Evolutionary conservation across 2,329 filamentous ascomycete genomes (phyloP), one percentile per base, ranked within the genome.

Genomic region (Diplodia seriata): DNA sequence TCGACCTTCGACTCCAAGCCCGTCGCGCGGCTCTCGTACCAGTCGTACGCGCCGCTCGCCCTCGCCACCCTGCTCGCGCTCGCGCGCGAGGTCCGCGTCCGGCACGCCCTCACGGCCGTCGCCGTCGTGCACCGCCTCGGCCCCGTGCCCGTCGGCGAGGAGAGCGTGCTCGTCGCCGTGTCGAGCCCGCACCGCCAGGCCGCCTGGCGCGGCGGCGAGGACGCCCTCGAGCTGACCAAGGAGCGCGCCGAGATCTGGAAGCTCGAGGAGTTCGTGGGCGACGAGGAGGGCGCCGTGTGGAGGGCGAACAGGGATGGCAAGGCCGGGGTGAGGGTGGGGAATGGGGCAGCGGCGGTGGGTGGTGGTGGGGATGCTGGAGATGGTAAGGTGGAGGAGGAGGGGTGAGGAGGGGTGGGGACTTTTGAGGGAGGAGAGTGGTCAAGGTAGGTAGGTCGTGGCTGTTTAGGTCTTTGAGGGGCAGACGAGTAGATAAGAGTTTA

Each of bases 171-270:
- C 67, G 93, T 98, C 73, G 91, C 92, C 1, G 91, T 97, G 4
- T 93, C 91, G 53, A 86, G 92, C 33, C 88, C 91, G 43, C 95
- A 98, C 81, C 85, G 95, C 8, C 87, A 91, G 73, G 91, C 91
- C 15, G 94, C 92, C 5, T 99, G 94, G 94, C 82, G 83, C 73
- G 94, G 91, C 0, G 94, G 92, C 0, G 94, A 98, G 81, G 92
- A 96, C 80, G 91, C 93, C 40, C 81, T 98, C 68, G 94, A 98
- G 81, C 83, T 87, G 76, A 93, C 92, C 75, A 99, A 98, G 82
- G 87, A 86, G 67, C 88, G 85, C 71, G 92, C 92, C n/a, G 95
- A 99, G 82, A 90, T 99, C 51, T 97, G 94, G 94, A 97, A 97
- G 50, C 84, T 89, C 71, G 94, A 98, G 81, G 91, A 93, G 77